phyloP scores from a whole-genome alignment of 129 eudicot species.

The Kitagawia praeruptora region DNA sequence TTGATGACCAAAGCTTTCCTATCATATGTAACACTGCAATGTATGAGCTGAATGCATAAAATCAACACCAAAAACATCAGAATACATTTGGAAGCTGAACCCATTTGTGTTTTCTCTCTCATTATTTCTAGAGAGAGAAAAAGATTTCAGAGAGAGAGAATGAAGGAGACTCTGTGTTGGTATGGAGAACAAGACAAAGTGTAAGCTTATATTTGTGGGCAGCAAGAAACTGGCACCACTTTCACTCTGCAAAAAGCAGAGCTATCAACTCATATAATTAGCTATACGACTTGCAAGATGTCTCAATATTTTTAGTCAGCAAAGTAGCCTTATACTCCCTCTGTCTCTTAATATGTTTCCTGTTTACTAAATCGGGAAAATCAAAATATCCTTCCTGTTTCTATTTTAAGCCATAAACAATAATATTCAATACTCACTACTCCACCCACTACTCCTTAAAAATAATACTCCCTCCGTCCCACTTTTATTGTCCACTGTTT shows the following conservation, averaged over 20 bases:
- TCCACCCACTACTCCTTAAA: too few relatives aligned
- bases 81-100: slow-evolving; percentile 43
- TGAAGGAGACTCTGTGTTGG: slow-evolving; percentile 2
- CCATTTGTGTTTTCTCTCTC: slow-evolving; percentile 27
- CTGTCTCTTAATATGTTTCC: too few relatives aligned
- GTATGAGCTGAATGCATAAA: slow-evolving; percentile 24
- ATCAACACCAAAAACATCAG: slow-evolving; percentile 16
- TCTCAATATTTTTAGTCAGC: too few relatives aligned
- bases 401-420: too few relatives aligned
- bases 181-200: neutral
- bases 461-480: too few relatives aligned
- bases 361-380: too few relatives aligned
- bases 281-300: neutral
- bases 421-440: too few relatives aligned
- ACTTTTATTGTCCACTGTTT: too few relatives aligned
- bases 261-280: neutral
- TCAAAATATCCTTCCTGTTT: too few relatives aligned
- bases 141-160: neutral
- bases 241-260: slow-evolving; percentile 4
- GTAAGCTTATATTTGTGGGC: neutral
- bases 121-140: slow-evolving; percentile 13
- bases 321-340: too few relatives aligned
- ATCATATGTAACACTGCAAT: slow-evolving; percentile 68
- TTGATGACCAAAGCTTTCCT: slow-evolving; percentile 65
- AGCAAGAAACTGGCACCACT: slow-evolving; percentile 5